Percentiles rank a stretch among this genome's conserved stretches.
These are phyloP conservation scores for Blastobotrys elegans DNA, from an alignment of 1,139 yeast species.

Conservation along the genomic window DNA sequence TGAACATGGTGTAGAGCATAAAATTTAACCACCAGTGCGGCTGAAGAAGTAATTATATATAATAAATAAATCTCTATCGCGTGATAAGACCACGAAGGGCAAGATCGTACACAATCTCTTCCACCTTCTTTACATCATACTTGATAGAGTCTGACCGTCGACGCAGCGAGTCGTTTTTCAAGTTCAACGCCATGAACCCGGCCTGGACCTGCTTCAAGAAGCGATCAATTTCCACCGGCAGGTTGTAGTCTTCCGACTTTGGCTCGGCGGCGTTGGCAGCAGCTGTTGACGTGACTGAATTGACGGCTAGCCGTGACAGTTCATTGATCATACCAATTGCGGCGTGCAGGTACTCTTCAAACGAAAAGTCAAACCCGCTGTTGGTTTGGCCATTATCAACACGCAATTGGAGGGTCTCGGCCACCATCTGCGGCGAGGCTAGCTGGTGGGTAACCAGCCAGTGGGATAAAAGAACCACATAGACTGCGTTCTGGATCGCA, in stretches of 20 bases:
- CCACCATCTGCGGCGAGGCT: conserved; percentile 20
- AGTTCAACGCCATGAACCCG: conserved; percentile 30
- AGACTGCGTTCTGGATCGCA: conserved; percentile 24
- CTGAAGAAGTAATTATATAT: no score
- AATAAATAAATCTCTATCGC: no score
- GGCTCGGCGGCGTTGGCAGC: conserved; percentile 15
- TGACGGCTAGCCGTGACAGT: conserved; percentile 31
- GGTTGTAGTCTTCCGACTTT: conserved; percentile 9
- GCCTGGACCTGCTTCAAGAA: conserved; percentile 31
- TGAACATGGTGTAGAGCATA: no score
- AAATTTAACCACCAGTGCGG: no score
- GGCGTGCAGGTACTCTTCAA: conserved; percentile 33
- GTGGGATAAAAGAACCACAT: conserved; percentile 16
- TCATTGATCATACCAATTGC: conserved; percentile 29
- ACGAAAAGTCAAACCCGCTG: conserved; percentile 23
- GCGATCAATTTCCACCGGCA: conserved; percentile 19
- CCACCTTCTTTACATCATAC: conserved; percentile 35
- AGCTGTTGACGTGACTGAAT: conserved; percentile 29
- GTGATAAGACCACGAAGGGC: conserved; percentile 26
- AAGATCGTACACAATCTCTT: conserved; percentile 33
- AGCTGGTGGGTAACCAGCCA: conserved; percentile 23
- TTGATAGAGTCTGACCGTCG: conserved; percentile 33
- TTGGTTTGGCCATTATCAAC: conserved; percentile 2
- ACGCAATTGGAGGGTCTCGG: conserved; percentile 17
- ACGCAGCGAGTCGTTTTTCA: conserved; percentile 34